Conservation (phyloP, 495 filamentous ascomycete species). For the Xanthoparmelia taractica region DNA sequence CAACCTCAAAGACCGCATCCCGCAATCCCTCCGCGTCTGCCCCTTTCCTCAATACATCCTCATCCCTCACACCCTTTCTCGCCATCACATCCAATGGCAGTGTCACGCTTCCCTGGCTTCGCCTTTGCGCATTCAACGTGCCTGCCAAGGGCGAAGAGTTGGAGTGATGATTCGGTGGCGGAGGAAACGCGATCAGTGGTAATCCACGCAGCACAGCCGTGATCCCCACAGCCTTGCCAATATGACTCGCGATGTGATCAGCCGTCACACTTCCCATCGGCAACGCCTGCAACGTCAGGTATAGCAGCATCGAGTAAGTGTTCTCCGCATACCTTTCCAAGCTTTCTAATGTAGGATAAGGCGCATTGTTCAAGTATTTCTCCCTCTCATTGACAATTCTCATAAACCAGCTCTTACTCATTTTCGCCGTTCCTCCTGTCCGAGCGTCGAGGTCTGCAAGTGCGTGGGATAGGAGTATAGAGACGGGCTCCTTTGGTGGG, state of each 20-base stretch:
- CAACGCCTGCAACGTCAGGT: constrained; percentile 71
- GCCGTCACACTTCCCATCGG: constrained; percentile 71
- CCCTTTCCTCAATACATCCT: constrained; percentile 78
- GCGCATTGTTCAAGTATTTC: constrained; percentile 72
- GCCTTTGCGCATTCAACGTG: constrained; percentile 31
- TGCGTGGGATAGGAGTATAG: constrained; percentile 69
- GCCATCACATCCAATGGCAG: constrained; percentile 90
- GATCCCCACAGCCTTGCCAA: constrained; percentile 89
- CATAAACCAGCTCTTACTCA: constrained; percentile 74
- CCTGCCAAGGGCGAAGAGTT: constrained; percentile 36
- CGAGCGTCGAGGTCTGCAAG: constrained; percentile 52
- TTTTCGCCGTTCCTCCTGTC: constrained; percentile 45
- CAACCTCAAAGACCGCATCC: constrained; percentile 86
- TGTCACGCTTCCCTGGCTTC: constrained; percentile 57
- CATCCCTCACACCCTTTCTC: constrained; percentile 66
- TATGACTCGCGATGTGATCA: constrained; percentile 87
- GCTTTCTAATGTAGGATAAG: constrained; percentile 62
- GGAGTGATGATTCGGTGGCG: constrained; percentile 49
- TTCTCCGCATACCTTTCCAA: constrained; percentile 87
- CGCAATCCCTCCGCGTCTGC: constrained; percentile 66
- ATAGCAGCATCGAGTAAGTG: constrained; percentile 89
- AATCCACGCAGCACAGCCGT: constrained; percentile 73
- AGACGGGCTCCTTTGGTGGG: constrained; percentile 83
- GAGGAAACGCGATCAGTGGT: constrained; percentile 73
- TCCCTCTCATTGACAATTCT: constrained; percentile 73